Base-by-base conservation (phyloP, 2,329 filamentous ascomycete genomes). In the Rhytidhysteron rufulum region DNA sequence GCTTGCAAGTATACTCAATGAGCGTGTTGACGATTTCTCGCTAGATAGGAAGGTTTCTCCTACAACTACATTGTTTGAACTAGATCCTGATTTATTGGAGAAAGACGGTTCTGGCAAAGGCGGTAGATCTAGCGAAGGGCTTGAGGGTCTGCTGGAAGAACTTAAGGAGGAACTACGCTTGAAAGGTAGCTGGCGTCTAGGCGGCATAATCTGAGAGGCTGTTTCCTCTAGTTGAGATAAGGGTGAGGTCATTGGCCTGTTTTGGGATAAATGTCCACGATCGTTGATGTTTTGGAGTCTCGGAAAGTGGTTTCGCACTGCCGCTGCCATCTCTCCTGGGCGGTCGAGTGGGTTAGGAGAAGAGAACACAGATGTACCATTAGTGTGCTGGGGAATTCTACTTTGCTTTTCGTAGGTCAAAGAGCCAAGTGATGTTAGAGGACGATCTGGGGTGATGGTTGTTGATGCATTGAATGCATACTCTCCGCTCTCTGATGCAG, bases 121-220 rank as follows among this genome's bases (percentile, higher is more conserved):
- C 27, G 63, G 58, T 13, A 67, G 48, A 16, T 59, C 55, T n/a
- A 49, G 57, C 0, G 51, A 7, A 2, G 41, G 45, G 11, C 44
- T 59, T 3, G 51, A 52, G 4, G 53, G 53, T 13, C 53, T 50
- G 48, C 54, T 60, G n/a, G 38, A 47, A 35, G 57, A 58, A 27
- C 52, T 42, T n/a, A 54, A 45, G 8, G 51, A 34, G 17, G 58
- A 59, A n/a, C 57, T 49, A 6, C 62, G 57, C 27, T 55, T 49
- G 44, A 71, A 71, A 3, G 67, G 66, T 15, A 69, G 55, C 44
- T 69, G 65, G 34, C 66, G 57, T 36, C 59, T 51, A 6, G 65
- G 64, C 18, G 65, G 65, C 22, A 67, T 50, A 15, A 44, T 34
- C n/a, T 48, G 35, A 13, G 47, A 45, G 9, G 46, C 37, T 20